Conservation (phyloP, 345 rosid species). For the Populus nigra region DNA sequence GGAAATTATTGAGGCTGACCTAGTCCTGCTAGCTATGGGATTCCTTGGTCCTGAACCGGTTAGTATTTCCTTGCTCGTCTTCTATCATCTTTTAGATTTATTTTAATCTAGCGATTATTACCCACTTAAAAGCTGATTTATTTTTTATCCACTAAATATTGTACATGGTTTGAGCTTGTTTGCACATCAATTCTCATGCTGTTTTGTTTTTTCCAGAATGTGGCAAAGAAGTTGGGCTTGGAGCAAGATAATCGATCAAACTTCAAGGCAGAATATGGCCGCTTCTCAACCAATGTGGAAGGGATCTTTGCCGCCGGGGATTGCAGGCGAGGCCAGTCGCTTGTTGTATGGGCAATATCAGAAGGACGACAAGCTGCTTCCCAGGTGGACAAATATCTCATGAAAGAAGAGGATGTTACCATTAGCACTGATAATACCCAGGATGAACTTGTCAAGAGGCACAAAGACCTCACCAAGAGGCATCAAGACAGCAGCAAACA, state of each 20-base stretch:
- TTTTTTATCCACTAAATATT: no score
- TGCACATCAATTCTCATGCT: neutral
- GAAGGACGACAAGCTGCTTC: constrained; percentile 97
- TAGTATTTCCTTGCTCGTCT: constrained; percentile 22
- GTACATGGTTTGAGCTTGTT: neutral
- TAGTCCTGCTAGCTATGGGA: constrained; percentile 93
- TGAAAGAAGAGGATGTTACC: constrained; percentile 25
- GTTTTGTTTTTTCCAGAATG: constrained; percentile 32
- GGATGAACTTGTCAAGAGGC: constrained; percentile 34
- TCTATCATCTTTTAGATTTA: neutral
- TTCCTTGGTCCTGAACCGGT: constrained; percentile 97
- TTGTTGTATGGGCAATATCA: constrained; percentile 98
- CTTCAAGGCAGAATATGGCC: constrained; percentile 93
- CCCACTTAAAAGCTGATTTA: no score
- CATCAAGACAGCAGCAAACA: constrained; percentile 34
- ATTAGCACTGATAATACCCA: constrained; percentile 4
- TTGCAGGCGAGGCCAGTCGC: constrained; percentile 92
- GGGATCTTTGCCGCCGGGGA: constrained; percentile 98
- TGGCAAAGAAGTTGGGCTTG: constrained; percentile 84
- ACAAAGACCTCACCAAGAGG: constrained; percentile 28
- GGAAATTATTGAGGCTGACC: constrained; percentile 84
- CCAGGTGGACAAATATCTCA: constrained; percentile 72
- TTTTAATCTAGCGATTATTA: no score
- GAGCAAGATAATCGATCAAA: constrained; percentile 83
- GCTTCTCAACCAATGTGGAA: constrained; percentile 70